Evolutionary conservation across 2,329 filamentous ascomycete species (phyloP).

Genomic region (Chalara sp.): DNA sequence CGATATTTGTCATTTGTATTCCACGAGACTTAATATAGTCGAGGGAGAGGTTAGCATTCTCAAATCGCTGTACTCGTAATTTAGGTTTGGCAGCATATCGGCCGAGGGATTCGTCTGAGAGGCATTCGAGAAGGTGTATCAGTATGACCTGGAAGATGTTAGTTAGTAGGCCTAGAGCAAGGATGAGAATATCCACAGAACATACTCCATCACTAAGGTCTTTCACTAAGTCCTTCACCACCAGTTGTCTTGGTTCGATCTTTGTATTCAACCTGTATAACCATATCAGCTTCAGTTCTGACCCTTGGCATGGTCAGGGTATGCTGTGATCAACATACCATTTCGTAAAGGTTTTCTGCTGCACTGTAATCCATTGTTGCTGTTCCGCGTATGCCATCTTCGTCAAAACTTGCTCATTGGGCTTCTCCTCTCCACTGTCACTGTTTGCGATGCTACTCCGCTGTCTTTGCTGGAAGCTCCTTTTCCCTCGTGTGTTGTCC

Average conservation of each 20-base stretch:
- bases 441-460: background rate
- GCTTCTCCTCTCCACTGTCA: conserved; percentile 15
- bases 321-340: conserved; percentile 46
- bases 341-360: conserved; percentile 99
- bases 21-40: conserved; percentile 86
- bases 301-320: background rate
- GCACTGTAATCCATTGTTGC: conserved; percentile 69
- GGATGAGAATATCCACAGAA: conserved; percentile 20
- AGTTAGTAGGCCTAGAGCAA: conserved; percentile 10
- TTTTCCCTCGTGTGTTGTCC: background rate
- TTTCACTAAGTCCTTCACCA: conserved; percentile 78
- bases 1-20: conserved; percentile 98
- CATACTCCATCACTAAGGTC: conserved; percentile 92
- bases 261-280: conserved; percentile 84
- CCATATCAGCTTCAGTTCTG: conserved; percentile 3
- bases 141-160: conserved; percentile 64
- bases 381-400: conserved; percentile 60
- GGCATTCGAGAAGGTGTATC: conserved; percentile 94
- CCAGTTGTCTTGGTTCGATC: conserved; percentile 68
- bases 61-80: conserved; percentile 91
- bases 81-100: conserved; percentile 96
- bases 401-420: conserved; percentile 27
- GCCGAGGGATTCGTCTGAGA: conserved; percentile 89
- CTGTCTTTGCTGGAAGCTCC: background rate
- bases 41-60: conserved; percentile 94